Percentiles rank a stretch among this genome's conserved stretches.
Evolutionary conservation across 345 rosid species (phyloP).

Genomic region (Populus tremula): DNA sequence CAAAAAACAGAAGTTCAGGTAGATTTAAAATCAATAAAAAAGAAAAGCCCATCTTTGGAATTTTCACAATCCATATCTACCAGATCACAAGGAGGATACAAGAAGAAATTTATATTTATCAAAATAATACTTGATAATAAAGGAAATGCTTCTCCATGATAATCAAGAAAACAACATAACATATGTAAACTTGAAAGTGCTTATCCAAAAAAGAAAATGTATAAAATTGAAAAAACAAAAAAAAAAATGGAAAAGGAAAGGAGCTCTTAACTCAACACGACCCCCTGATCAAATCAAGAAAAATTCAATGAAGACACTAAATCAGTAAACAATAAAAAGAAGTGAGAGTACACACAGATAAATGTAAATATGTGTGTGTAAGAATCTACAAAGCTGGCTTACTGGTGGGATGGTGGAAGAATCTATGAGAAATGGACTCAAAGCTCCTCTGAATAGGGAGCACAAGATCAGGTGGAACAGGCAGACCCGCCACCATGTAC

Average conservation of each 20-base stretch:
- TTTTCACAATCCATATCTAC: not conserved
- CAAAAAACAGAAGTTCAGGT: not conserved
- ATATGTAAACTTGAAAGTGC: not conserved
- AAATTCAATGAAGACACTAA: not conserved
- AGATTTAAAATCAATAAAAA: not conserved
- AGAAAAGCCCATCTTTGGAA: not conserved
- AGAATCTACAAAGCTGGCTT: constrained; percentile 3
- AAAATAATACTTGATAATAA: not conserved
- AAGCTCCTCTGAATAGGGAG: constrained; percentile 53
- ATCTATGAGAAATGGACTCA: constrained; percentile 47
- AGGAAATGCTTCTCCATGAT: not conserved
- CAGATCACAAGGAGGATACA: not conserved
- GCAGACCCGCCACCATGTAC: constrained; percentile 58
- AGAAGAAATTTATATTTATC: not conserved
- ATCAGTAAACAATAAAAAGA: not conserved
- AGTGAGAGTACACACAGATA: not conserved
- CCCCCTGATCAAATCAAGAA: constrained; percentile 16
- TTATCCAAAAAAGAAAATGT: not conserved
- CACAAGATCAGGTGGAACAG: constrained; percentile 56
- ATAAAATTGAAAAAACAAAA: not conserved
- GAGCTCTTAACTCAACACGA: not conserved
- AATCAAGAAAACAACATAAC: not conserved
- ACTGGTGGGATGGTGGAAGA: constrained; percentile 50
- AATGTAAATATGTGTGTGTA: not conserved
- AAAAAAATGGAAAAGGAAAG: not conserved